Evolutionary conservation across 2,329 filamentous ascomycete genomes (phyloP), one percentile per base, ranked within the genome.

Genomic region (Sarocladium strictum): DNA sequence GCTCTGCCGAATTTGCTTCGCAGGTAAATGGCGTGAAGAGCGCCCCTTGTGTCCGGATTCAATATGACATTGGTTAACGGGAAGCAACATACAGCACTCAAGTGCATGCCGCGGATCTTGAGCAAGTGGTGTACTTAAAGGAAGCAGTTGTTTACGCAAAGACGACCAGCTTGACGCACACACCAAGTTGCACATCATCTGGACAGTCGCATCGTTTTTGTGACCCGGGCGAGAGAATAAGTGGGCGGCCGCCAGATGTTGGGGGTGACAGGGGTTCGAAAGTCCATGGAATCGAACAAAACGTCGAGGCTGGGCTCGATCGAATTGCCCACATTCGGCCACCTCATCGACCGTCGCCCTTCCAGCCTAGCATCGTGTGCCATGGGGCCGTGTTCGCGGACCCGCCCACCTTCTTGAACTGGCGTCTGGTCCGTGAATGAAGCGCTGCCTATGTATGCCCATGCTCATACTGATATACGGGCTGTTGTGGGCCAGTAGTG

Each of bases 351-450:
- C 23, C 21, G 23, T 49, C 47, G 47, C 47, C 11, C 29, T 32
- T 35, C 26, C 27, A 51, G 47, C 10, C 43, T 51, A 32, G 27
- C 47, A 49, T 49, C 15, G 24, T 49, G 11, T 19, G 43, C 23
- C 14, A 23, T 23, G 43, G n/a, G 10, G 24, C 21, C 43, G 9
- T 29, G 23, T 27, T 49, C 9, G 43, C n/a, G 23, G 43, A 11
- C 47, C 47, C 47, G 47, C 47, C 29, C 47, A 51, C 47, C 47
- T 51, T 51, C 47, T 51, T 51, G 47, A 51, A 51, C 29, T 51
- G 47, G 47, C 29, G 26, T 33, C 47, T 33, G 12, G 47, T 51
- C 47, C 47, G 47, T 51, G 29, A n/a, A 11, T 21, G 27, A 51
- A 51, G 47, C 47, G 26, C 21, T 6, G 23, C 26, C n/a, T n/a